Percentiles rank a stretch among this genome's conserved stretches.
These are phyloP conservation scores for Pluteus cervinus DNA, from an alignment of 768 basidiomycete species.

Conservation along the genomic window DNA sequence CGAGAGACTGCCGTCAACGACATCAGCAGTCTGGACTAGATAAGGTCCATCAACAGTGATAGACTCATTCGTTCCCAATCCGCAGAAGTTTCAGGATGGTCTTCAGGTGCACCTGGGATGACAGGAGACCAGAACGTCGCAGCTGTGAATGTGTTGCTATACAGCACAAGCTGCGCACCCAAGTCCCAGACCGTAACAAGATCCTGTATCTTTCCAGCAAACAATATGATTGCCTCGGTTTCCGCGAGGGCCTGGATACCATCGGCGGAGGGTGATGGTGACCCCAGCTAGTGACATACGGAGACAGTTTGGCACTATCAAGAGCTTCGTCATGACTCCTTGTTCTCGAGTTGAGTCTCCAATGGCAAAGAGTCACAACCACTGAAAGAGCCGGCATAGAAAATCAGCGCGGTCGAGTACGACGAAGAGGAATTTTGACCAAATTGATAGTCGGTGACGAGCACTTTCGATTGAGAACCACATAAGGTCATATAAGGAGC, in stretches of 20 bases:
- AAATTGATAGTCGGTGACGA: slow-evolving; percentile 69
- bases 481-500: slow-evolving; percentile 48
- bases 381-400: slow-evolving; percentile 60
- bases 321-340: too few species aligned
- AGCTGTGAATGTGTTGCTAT: slow-evolving; percentile 58
- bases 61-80: slow-evolving; percentile 65
- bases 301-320: too few species aligned
- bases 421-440: slow-evolving; percentile 48
- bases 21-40: slow-evolving; percentile 50
- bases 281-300: too few species aligned
- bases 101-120: slow-evolving; percentile 33
- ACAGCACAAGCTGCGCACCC: slow-evolving; percentile 60
- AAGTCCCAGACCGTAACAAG: slow-evolving; percentile 65
- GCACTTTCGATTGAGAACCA: slow-evolving; percentile 70
- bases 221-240: slow-evolving; percentile 37
- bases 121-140: slow-evolving; percentile 75
- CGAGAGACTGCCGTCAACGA: slow-evolving; percentile 44
- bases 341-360: slow-evolving; percentile 52
- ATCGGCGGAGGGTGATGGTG: too few species aligned
- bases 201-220: slow-evolving; percentile 50
- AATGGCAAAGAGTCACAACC: slow-evolving; percentile 59
- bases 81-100: slow-evolving; percentile 60
- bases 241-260: slow-evolving; percentile 21
- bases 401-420: slow-evolving; percentile 71
- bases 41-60: slow-evolving; percentile 63